Evolutionary conservation across 2,329 filamentous ascomycete genomes (phyloP).

Genomic region (Monilinia fructicola): DNA sequence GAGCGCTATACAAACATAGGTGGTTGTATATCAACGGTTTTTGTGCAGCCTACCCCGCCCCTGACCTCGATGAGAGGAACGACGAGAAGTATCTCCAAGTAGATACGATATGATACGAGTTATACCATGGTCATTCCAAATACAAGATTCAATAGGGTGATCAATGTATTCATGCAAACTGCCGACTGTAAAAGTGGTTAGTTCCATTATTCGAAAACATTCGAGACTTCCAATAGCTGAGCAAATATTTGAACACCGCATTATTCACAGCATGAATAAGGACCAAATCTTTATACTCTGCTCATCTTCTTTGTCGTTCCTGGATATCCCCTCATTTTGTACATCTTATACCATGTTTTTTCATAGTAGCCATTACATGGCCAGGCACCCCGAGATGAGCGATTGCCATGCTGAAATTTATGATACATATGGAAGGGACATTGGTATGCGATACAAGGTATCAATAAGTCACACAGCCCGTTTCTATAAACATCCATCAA

Average conservation of each 20-base stretch:
- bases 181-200: neutral
- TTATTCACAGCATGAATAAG: constrained; percentile 22
- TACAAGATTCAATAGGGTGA: neutral
- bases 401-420: constrained; percentile 11
- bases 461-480: neutral
- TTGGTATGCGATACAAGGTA: neutral
- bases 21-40: neutral
- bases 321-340: constrained; percentile 16
- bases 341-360: constrained; percentile 21
- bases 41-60: constrained; percentile 3
- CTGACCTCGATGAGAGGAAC: neutral
- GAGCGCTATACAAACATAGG: neutral
- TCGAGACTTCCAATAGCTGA: constrained; percentile 1
- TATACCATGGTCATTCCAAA: neutral
- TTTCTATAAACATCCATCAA: neutral
- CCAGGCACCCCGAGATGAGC: constrained; percentile 9
- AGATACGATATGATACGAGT: neutral
- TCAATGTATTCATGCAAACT: constrained; percentile 7
- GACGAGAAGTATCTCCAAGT: neutral
- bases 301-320: constrained; percentile 9
- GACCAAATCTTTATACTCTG: constrained; percentile 2
- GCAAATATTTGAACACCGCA: constrained; percentile 19
- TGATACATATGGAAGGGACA: constrained; percentile 3
- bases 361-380: constrained; percentile 14
- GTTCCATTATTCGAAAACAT: neutral